Conservation (phyloP, 73 alveolate genomes). For the Uronychia binucleata region DNA sequence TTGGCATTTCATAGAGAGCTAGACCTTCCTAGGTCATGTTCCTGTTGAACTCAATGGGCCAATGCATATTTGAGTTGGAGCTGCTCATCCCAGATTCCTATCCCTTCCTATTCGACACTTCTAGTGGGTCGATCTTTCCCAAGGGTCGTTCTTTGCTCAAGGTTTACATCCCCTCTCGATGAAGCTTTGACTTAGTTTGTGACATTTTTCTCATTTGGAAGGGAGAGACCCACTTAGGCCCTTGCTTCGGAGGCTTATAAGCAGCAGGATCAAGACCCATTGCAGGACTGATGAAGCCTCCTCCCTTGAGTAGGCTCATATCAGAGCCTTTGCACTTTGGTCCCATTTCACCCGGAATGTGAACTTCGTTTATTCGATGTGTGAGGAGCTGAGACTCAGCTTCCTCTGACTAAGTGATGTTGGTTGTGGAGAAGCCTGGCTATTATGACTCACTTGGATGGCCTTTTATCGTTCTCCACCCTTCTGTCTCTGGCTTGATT, state of each 20-base stretch:
- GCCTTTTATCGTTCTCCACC: too few species aligned
- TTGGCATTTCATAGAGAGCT: neutral
- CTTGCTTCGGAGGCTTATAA: too few species aligned
- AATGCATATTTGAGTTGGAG: neutral
- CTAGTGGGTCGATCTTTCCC: too few species aligned
- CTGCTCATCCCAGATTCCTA: neutral
- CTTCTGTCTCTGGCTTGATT: too few species aligned
- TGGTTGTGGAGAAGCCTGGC: neutral
- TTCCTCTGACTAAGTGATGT: neutral
- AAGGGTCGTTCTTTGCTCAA: neutral
- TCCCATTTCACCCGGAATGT: too few species aligned
- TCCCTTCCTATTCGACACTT: too few species aligned
- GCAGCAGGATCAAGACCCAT: neutral
- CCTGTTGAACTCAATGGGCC: neutral
- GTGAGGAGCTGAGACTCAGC: neutral
- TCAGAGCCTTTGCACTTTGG: too few species aligned
- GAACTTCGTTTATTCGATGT: neutral
- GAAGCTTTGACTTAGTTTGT: neutral
- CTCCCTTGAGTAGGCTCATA: neutral
- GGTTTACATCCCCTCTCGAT: neutral
- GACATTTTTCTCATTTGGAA: neutral
- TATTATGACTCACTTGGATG: too few species aligned
- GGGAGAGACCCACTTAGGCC: constrained; percentile 2
- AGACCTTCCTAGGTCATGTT: neutral
- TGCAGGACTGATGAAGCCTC: neutral